Conservation (phyloP, 1,284 basidiomycete genomes). For the Nidula niveotomentosa region DNA sequence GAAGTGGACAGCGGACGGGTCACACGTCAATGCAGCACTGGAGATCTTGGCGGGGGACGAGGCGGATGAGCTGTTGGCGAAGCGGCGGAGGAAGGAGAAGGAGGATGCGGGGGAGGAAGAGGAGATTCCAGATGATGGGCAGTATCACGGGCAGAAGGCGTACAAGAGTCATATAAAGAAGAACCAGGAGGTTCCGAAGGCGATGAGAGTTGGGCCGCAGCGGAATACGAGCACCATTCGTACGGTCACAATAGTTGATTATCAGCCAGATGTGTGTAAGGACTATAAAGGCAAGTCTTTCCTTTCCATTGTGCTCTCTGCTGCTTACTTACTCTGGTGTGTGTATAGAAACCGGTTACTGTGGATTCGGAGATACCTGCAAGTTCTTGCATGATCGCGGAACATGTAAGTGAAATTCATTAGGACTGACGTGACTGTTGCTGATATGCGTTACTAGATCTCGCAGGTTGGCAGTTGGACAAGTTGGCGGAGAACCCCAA, state of each 20-base stretch:
- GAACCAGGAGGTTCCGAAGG: slow-evolving; percentile 80
- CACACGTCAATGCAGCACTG: slow-evolving; percentile 64
- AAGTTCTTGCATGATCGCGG: slow-evolving; percentile 93
- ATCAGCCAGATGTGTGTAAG: slow-evolving; percentile 99
- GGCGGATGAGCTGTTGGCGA: slow-evolving; percentile 69
- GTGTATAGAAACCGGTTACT: slow-evolving; percentile 90
- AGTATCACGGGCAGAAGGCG: slow-evolving; percentile 84
- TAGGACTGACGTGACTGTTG: slow-evolving; percentile 8
- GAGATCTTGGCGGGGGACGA: slow-evolving; percentile 82
- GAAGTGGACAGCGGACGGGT: slow-evolving; percentile 74
- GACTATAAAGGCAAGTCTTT: slow-evolving; percentile 88
- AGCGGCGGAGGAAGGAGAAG: slow-evolving; percentile 55
- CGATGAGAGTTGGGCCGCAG: slow-evolving; percentile 90
- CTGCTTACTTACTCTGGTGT: slow-evolving; percentile 19
- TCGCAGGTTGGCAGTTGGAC: slow-evolving; percentile 98
- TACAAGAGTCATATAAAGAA: slow-evolving; percentile 86
- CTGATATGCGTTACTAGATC: slow-evolving; percentile 51
- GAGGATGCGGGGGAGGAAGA: slow-evolving; percentile 53
- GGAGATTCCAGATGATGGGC: slow-evolving; percentile 76
- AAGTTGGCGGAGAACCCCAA: slow-evolving; percentile 71
- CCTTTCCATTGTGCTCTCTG: slow-evolving; percentile 3
- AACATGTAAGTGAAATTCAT: slow-evolving; percentile 59
- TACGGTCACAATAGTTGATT: slow-evolving; percentile 95
- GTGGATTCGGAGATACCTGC: slow-evolving; percentile 98
- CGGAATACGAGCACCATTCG: slow-evolving; percentile 84